phyloP scores from a whole-genome alignment of 176 grass and related monocot genomes.

The Miscanthus lutarioriparius region DNA sequence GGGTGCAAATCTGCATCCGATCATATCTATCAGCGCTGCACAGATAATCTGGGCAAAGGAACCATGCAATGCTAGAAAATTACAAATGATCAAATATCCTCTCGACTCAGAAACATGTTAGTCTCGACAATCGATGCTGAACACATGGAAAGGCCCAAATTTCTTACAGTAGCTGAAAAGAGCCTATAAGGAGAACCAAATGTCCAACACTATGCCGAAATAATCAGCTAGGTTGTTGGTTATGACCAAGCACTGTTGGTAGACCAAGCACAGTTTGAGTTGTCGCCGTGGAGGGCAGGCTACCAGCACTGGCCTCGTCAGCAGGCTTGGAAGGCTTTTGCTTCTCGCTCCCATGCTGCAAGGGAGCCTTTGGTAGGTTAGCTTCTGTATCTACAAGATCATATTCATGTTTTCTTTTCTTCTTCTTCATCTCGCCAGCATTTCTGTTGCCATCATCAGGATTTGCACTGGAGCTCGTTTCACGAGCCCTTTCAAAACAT shows the following conservation, averaged over 20 bases:
- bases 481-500: conserved; percentile 47
- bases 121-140: background rate
- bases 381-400: conserved; percentile 48
- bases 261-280: conserved; percentile 41
- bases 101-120: conserved; percentile 10
- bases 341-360: conserved; percentile 51
- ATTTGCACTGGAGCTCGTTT: conserved; percentile 15
- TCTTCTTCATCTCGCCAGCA: conserved; percentile 57
- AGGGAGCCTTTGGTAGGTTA: conserved; percentile 45
- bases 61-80: background rate
- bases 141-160: conserved; percentile 9
- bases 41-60: background rate
- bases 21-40: background rate
- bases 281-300: background rate
- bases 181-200: conserved; percentile 26
- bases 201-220: background rate
- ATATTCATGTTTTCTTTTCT: conserved; percentile 61
- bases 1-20: background rate
- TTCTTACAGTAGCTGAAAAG: conserved; percentile 17
- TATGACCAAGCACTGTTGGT: conserved; percentile 31
- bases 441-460: conserved; percentile 42
- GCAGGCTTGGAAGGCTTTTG: conserved; percentile 48
- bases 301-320: conserved; percentile 51
- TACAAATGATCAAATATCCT: conserved; percentile 33
- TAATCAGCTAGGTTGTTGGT: conserved; percentile 52